These are phyloP conservation scores for Lactuca sativa DNA, from an alignment of 129 eudicot genomes.

Conservation along the genomic window DNA sequence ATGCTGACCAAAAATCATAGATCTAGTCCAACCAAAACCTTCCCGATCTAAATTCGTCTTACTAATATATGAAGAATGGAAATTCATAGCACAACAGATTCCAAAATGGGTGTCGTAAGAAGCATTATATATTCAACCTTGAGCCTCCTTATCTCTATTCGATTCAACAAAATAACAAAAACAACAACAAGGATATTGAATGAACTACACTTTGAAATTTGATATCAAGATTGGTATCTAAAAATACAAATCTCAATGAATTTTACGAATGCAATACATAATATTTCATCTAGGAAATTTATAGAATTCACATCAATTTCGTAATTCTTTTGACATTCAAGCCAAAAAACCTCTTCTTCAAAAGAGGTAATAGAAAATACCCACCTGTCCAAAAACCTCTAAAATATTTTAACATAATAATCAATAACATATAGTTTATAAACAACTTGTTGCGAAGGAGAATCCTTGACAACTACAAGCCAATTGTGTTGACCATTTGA, in stretches of 20 bases:
- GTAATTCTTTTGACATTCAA: neutral
- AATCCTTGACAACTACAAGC: slow-evolving; percentile 64
- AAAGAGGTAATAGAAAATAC: slow-evolving; percentile 8
- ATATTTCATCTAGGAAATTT: slow-evolving; percentile 7
- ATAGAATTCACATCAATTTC: slow-evolving; percentile 5
- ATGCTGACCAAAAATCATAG: too few species aligned
- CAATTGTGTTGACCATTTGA: slow-evolving; percentile 36
- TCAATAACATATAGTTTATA: slow-evolving; percentile 52
- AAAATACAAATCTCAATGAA: neutral
- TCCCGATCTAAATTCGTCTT: too few species aligned
- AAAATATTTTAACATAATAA: slow-evolving; percentile 59
- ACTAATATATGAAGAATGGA: too few species aligned
- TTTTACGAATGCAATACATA: neutral
- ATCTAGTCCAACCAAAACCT: too few species aligned
- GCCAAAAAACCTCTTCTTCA: neutral
- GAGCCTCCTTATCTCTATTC: slow-evolving; percentile 67
- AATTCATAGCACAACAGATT: slow-evolving; percentile 69
- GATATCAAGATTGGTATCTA: neutral
- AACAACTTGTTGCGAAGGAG: slow-evolving; percentile 39
- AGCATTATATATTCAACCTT: slow-evolving; percentile 78
- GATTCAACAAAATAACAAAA: slow-evolving; percentile 8
- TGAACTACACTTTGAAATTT: neutral
- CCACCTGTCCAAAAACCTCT: slow-evolving; percentile 65
- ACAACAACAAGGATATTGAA: neutral
- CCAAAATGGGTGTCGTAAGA: slow-evolving; percentile 60